Evolutionary conservation across 2,329 filamentous ascomycete species (phyloP).

Genomic region (Pleochaeta shiraiana): DNA sequence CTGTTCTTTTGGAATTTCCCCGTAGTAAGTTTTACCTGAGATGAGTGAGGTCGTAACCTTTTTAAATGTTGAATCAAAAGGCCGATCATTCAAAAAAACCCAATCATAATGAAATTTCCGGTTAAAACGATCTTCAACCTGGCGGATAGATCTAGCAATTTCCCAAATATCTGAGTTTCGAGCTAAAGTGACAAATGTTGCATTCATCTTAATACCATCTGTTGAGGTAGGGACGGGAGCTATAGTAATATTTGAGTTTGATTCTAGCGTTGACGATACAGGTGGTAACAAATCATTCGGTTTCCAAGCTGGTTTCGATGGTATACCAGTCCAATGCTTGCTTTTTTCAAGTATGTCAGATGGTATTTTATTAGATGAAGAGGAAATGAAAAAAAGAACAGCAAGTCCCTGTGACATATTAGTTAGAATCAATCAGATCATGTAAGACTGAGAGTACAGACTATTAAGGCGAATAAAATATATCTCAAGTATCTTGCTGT

Average conservation of each 20-base stretch:
- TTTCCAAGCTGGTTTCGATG: slow-evolving; percentile 12
- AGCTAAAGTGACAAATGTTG: slow-evolving; percentile 90
- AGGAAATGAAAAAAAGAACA: slow-evolving; percentile 66
- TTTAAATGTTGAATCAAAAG: slow-evolving; percentile 85
- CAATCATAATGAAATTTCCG: slow-evolving; percentile 93
- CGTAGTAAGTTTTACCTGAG: slow-evolving; percentile 86
- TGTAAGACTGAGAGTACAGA: slow-evolving; percentile 25
- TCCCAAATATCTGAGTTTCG: slow-evolving; percentile 93
- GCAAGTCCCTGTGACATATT: slow-evolving; percentile 30
- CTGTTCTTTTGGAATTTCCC: slow-evolving; percentile 72
- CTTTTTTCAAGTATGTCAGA: slow-evolving; percentile 13
- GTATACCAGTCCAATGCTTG: slow-evolving; percentile 10
- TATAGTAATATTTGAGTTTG: background rate
- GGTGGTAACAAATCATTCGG: slow-evolving; percentile 4
- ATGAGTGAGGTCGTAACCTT: slow-evolving; percentile 72
- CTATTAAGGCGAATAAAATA: slow-evolving; percentile 65
- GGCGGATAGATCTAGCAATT: slow-evolving; percentile 84
- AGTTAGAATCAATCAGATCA: background rate
- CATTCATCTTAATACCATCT: slow-evolving; percentile 66
- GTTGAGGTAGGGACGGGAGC: slow-evolving; percentile 15
- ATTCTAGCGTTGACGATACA: slow-evolving; percentile 5
- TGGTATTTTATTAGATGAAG: slow-evolving; percentile 25
- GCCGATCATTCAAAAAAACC: slow-evolving; percentile 96
- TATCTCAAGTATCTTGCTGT: slow-evolving; percentile 48
- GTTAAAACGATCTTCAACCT: slow-evolving; percentile 97